A percentile compares a stretch with the other conserved stretches of the same genome.
Conservation (phyloP, 371 early-diverging fungal genomes). For the Actinomucor elegans region DNA sequence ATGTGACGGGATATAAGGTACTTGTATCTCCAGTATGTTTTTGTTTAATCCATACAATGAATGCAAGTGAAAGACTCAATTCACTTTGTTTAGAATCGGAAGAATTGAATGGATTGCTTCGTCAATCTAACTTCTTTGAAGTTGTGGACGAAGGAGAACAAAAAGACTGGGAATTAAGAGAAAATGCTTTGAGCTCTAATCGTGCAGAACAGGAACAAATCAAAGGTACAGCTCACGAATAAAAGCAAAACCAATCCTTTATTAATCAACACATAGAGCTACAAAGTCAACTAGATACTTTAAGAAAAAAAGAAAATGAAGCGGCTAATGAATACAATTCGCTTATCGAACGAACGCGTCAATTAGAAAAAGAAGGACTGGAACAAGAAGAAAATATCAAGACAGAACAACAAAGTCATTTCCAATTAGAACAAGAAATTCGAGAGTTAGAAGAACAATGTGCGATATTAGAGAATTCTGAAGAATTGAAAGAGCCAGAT, state of each 20-base stretch:
- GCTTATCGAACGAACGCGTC: too few relatives aligned
- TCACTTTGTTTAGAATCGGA: not conserved
- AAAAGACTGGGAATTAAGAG: not conserved
- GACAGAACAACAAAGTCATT: not conserved
- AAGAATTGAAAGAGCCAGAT: not conserved
- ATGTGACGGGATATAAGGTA: not conserved
- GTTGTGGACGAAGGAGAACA: not conserved
- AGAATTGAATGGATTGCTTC: not conserved
- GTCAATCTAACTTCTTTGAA: not conserved
- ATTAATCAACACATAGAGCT: too few relatives aligned
- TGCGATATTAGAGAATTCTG: too few relatives aligned
- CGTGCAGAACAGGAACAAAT: too few relatives aligned
- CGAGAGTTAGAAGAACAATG: not conserved
- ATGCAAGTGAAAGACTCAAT: not conserved
- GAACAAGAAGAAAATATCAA: not conserved
- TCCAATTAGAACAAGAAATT: not conserved
- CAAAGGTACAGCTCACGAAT: too few relatives aligned
- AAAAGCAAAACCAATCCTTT: too few relatives aligned
- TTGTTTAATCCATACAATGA: not conserved
- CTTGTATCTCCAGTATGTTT: not conserved
- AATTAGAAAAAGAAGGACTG: not conserved
- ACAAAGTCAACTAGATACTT: too few relatives aligned
- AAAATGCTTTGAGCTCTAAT: too few relatives aligned
- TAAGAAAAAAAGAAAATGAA: not conserved
- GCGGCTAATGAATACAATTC: too few relatives aligned